Conservation (phyloP, 2,329 filamentous ascomycete species). For the Paecilomyces dactylethromorphus region DNA sequence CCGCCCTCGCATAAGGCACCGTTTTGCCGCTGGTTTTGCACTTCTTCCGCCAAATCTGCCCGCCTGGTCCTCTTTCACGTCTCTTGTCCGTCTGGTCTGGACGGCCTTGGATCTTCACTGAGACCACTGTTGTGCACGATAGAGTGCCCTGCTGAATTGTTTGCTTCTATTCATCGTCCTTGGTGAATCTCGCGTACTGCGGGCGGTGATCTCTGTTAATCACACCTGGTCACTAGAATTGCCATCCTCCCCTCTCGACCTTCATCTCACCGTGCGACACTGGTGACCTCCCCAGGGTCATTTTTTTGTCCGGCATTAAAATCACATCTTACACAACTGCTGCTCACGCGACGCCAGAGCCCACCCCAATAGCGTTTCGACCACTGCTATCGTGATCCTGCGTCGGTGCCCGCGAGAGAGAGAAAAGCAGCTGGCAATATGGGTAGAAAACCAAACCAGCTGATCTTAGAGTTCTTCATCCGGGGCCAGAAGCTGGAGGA, state of each 20-base stretch:
- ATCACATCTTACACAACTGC: neutral
- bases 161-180: neutral
- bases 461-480: conserved; percentile 84
- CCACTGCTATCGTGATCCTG: neutral
- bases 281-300: neutral
- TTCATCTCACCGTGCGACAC: neutral
- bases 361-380: neutral
- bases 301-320: neutral
- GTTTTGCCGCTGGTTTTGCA: conserved; percentile 29
- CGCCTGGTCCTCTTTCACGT: conserved; percentile 2
- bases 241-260: neutral
- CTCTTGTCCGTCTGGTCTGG: neutral
- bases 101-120: neutral
- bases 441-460: conserved; percentile 76
- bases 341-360: neutral
- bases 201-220: neutral
- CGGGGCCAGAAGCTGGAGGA: conserved; percentile 80
- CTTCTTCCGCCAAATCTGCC: conserved; percentile 14
- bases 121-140: neutral
- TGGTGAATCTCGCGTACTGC: neutral
- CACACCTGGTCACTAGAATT: neutral
- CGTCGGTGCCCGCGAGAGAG: neutral
- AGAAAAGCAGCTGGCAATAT: conserved; percentile 40
- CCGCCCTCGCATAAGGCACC: conserved; percentile 23
- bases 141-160: neutral